Conservation (phyloP, 768 basidiomycete genomes). For the Leucocoprinus sp. region DNA sequence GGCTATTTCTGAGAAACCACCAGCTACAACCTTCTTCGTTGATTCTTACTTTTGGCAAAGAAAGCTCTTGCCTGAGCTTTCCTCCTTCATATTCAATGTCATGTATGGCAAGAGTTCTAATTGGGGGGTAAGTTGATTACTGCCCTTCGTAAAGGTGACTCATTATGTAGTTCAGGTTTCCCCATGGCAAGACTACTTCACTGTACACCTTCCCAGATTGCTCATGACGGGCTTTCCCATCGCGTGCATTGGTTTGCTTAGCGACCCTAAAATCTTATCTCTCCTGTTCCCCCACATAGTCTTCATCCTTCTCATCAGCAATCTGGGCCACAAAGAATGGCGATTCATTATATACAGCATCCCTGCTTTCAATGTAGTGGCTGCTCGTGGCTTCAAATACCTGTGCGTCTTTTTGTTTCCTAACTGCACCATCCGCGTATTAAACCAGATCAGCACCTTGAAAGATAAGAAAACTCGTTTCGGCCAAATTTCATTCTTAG, state of each 20-base stretch:
- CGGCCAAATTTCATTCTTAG: conserved; percentile 37
- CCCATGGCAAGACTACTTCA: conserved; percentile 61
- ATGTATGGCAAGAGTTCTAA: conserved; percentile 76
- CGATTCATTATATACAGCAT: conserved; percentile 87
- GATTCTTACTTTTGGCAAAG: conserved; percentile 86
- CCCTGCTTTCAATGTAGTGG: conserved; percentile 73
- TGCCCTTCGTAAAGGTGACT: conserved; percentile 4
- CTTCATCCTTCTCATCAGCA: conserved; percentile 62
- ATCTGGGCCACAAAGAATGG: conserved; percentile 94
- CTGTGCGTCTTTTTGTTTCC: conserved; percentile 40
- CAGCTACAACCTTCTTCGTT: conserved; percentile 53
- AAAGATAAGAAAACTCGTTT: conserved; percentile 39
- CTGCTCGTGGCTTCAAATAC: conserved; percentile 53
- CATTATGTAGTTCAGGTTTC: conserved; percentile 42
- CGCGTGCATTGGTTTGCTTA: conserved; percentile 39
- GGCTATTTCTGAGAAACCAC: no score
- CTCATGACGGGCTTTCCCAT: conserved; percentile 60
- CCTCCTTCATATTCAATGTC: conserved; percentile 78
- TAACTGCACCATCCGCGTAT: background rate
- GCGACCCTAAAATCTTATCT: conserved; percentile 40
- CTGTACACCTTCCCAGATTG: conserved; percentile 66
- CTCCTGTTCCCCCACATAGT: conserved; percentile 43
- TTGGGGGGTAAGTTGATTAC: conserved; percentile 74
- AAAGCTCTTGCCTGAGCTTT: conserved; percentile 68
- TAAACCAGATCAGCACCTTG: conserved; percentile 28